Evolutionary conservation across 2,329 filamentous ascomycete species (phyloP), one percentile per base, ranked within the genome.

Genomic region (Aaosphaeria arxii): DNA sequence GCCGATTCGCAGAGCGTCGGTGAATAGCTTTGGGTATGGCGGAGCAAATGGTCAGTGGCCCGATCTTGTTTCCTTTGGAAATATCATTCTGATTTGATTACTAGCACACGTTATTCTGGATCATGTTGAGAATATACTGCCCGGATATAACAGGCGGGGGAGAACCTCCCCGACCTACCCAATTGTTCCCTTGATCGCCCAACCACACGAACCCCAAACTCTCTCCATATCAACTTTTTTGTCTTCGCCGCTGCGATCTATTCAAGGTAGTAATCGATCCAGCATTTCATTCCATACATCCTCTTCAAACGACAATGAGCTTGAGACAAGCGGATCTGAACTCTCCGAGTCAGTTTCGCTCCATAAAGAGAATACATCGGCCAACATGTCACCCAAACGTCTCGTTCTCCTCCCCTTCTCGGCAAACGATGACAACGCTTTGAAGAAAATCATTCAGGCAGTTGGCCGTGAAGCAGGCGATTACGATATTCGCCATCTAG

Each of bases 341-440:
- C 11, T 36, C 9, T n/a, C 7, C n/a, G 33, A 36, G 9, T 36
- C 33, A 13, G 17, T 24, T 24, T 24, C 17, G 17, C 17, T 24
- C 17, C 17, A 24, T 24, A 24, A 24, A 24, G 17, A 24, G 17
- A 24, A 24, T 24, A 24, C 17, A 24, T 24, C 17, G 17, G 17
- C 17, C 17, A 24, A 24, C 17, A 9, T 13, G 33, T 36, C 33
- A 9, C 3, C 33, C 33, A 36, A 28, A 24, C 11, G 39, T n/a
- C 11, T 40, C 39, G 17, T 56, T 2, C 39, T 60, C 1, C 44
- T 60, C 5, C 47, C 45, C 7, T 53, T 61, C 35, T 57, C 56
- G 0, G 56, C 58, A 6, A 50, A 61, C 42, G 46, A 59, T 28
- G 5, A 47, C 35, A 30, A 11, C 5, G 43, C 52, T 4, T 45